Conservation (phyloP, 2,329 filamentous ascomycete genomes). For the Lecanosticta acicola region DNA sequence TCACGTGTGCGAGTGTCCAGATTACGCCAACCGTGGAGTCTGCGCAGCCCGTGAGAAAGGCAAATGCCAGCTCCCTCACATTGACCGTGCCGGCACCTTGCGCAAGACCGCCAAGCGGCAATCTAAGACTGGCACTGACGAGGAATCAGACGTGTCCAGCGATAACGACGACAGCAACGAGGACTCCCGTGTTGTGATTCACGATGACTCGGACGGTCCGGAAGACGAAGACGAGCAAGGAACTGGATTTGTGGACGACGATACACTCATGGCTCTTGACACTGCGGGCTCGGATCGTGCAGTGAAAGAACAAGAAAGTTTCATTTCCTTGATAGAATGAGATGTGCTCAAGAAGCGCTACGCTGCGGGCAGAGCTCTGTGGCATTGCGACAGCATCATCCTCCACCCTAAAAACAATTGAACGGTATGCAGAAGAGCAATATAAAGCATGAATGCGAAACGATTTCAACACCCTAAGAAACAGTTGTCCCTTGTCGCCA, state of each 20-base stretch:
- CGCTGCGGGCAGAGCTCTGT: no score
- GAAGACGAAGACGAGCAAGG: slow-evolving; percentile 38
- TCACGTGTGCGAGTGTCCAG: slow-evolving; percentile 82
- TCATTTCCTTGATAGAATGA: slow-evolving; percentile 39
- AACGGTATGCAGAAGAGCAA: not conserved
- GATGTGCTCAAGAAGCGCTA: slow-evolving; percentile 2
- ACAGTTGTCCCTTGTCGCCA: no score
- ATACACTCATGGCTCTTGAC: slow-evolving; percentile 30
- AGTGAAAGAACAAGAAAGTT: slow-evolving; percentile 50
- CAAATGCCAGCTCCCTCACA: slow-evolving; percentile 78
- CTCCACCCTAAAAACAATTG: no score
- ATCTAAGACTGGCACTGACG: slow-evolving; percentile 31
- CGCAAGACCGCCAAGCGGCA: slow-evolving; percentile 51
- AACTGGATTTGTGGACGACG: slow-evolving; percentile 19
- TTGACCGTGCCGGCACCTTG: slow-evolving; percentile 78
- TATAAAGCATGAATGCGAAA: not conserved
- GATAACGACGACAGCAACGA: slow-evolving; percentile 54
- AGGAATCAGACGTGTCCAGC: slow-evolving; percentile 61
- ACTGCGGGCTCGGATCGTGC: slow-evolving; percentile 39
- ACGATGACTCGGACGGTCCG: slow-evolving; percentile 55
- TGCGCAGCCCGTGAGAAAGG: slow-evolving; percentile 61
- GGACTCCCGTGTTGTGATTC: not conserved
- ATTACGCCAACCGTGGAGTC: slow-evolving; percentile 83
- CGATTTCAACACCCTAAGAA: no score
- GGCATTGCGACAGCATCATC: no score